phyloP scores from a whole-genome alignment of 257 asterid genomes.

The Agastache rugosa region DNA sequence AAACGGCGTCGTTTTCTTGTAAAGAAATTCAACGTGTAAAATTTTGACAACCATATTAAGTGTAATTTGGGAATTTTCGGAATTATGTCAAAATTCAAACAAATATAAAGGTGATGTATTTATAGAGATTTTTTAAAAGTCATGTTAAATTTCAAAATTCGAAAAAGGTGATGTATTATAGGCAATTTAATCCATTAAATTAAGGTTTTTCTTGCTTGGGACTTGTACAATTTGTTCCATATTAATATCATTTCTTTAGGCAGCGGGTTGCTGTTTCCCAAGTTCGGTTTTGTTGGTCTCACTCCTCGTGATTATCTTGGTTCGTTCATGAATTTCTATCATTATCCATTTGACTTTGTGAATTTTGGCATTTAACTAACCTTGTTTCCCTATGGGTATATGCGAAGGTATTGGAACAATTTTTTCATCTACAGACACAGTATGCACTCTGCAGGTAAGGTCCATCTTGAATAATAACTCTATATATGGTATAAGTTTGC shows the following conservation, averaged over 20 bases:
- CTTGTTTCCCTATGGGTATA: slow-evolving; percentile 20
- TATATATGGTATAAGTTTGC: no score
- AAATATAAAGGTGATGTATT: no score
- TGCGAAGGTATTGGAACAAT: slow-evolving; percentile 77
- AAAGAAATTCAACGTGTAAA: no score
- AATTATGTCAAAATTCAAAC: no score
- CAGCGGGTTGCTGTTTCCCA: slow-evolving; percentile 71
- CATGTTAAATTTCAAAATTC: no score
- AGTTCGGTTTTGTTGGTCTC: slow-evolving; percentile 58
- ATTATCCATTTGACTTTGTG: slow-evolving; percentile 19
- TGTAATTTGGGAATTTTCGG: no score
- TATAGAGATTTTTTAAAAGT: no score
- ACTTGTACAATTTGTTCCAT: background rate
- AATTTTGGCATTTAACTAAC: slow-evolving; percentile 25
- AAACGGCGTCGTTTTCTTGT: no score
- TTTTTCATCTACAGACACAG: slow-evolving; percentile 94
- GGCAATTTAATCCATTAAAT: no score
- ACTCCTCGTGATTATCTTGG: slow-evolving; percentile 82
- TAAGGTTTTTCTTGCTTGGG: no score
- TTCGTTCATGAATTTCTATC: slow-evolving; percentile 42
- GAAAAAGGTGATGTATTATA: no score
- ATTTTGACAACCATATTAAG: no score
- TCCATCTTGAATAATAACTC: background rate
- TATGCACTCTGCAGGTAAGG: slow-evolving; percentile 91
- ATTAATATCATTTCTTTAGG: slow-evolving; percentile 47